Evolutionary conservation across 768 basidiomycete species (phyloP).

Genomic region (Pholiota conissans): DNA sequence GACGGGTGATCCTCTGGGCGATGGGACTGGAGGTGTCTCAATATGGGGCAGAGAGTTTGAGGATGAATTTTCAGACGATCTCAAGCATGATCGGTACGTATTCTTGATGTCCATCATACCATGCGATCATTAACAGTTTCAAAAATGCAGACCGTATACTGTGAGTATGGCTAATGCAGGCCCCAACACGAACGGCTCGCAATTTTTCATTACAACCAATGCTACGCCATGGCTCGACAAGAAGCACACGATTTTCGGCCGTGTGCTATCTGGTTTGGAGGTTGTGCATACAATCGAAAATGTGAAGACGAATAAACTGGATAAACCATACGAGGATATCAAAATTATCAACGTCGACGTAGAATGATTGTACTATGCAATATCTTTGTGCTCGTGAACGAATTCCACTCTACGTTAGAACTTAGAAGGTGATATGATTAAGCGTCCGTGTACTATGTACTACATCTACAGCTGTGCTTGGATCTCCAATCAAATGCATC

Average conservation of each 20-base stretch:
- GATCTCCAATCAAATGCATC: constrained; percentile 14
- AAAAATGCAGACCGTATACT: constrained; percentile 75
- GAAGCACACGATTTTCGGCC: constrained; percentile 92
- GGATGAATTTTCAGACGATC: constrained; percentile 88
- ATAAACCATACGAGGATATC: constrained; percentile 93
- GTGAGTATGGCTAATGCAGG: constrained; percentile 96
- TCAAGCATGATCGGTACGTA: constrained; percentile 85
- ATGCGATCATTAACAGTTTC: constrained; percentile 7
- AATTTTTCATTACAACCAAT: constrained; percentile 98
- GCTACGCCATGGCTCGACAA: constrained; percentile 93
- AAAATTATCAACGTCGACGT: constrained; percentile 83
- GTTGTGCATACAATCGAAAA: constrained; percentile 92
- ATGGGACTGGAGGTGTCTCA: constrained; percentile 89
- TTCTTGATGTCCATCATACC: background rate
- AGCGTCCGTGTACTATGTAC: constrained; percentile 7
- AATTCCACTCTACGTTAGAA: too few relatives aligned
- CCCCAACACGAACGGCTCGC: constrained; percentile 88
- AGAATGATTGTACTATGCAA: constrained; percentile 40
- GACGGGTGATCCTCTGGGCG: constrained; percentile 93
- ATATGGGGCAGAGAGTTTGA: constrained; percentile 92
- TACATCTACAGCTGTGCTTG: background rate
- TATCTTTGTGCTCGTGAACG: background rate
- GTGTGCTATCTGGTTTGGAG: constrained; percentile 84
- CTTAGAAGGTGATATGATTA: constrained; percentile 16
- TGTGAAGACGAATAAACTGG: constrained; percentile 78